Base-by-base conservation (phyloP, 2,329 filamentous ascomycete genomes). In the Ciborinia camelliae region DNA sequence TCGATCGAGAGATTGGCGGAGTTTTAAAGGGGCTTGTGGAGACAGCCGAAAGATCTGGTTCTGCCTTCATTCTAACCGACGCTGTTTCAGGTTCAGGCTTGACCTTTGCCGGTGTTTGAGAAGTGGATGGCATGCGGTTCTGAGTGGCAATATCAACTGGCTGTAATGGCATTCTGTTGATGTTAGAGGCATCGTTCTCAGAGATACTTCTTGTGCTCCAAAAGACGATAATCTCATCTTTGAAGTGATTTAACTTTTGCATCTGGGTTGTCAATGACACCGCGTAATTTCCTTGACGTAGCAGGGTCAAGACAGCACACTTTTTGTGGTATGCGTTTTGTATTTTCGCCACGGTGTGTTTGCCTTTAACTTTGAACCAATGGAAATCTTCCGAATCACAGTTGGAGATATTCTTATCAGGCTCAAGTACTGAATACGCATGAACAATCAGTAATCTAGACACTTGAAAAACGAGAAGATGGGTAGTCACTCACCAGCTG, bases 301-400 rank as follows among this genome's bases (percentile, higher is more conserved):
- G 51, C 12, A 53, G 7, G 26, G 30, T 7, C 30, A n/a, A 10
- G 20, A 41, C 9, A 10, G 15, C 32, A 14, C 23, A 47, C 45
- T 54, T 32, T 4, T 62, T 55, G 51, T 48, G 20, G 8, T 55
- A 65, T 8, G 58, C 50, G n/a, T 48, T 39, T 51, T 54, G 48
- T n/a, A 65, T 23, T 35, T 62, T 62, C 18, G 58, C 58, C 15
- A 65, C 41, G n/a, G 63, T 48, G 28, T 65, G 63, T 55, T 51
- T 62, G n/a, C 57, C 32, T 39, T 62, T 62, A 0, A 54, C 57
- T 18, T 62, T 65, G 41, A 65, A 65, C 63, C 63, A 65, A n/a
- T 61, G 47, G 12, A 64, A 48, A 45, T 48, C 30, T 18, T 43
- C 26, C 12, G 37, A 23, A 15, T 18, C 20, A 23, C n/a, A 45